Evolutionary conservation across 495 filamentous ascomycete species (phyloP), one percentile per base, ranked within the genome.

Genomic region (Aspergillus mulundensis): DNA sequence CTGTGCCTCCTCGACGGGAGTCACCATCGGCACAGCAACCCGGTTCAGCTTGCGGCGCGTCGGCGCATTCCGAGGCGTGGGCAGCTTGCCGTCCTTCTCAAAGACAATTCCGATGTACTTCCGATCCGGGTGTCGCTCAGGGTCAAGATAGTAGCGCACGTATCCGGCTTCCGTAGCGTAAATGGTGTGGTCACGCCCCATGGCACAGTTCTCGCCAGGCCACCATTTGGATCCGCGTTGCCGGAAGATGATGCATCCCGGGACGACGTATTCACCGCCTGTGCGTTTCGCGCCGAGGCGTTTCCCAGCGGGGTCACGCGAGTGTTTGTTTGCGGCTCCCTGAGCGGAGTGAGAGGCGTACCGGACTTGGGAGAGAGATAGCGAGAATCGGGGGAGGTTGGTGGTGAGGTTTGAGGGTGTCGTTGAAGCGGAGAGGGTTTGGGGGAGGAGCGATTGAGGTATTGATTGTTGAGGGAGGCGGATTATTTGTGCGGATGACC

Each of bases 141-240:
- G 92, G 61, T 97, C 92, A 54, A 84, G 83, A 77, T 99, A 99
- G 78, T 95, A 99, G 58, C 90, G 89, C 44, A 99, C 94, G 72
- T 92, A 97, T 41, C 94, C 94, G 12, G 87, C 75, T 32, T 86
- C 77, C 30, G 81, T 81, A 36, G 94, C 89, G 70, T 88, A 96
- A 76, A 99, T 96, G 28, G 93, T 97, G 78, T 96, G 94, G 73
- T 97, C 92, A n/a, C 93, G 84, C 14, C 94, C 94, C 80, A 97
- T 90, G 54, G 79, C 86, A 67, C 87, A 88, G 74, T 97, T 96
- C 67, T 97, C 93, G 60, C 94, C 94, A 1, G 94, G 84, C 66
- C 86, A 91, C 94, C 94, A 99, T 66, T 85, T 81, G 23, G 95
- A 93, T 58, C 94, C 94, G 54, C 94, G 87, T 73, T 99, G 94